Percentiles rank a stretch among this genome's conserved stretches.
Evolutionary conservation across 129 eudicot genomes (phyloP).

Genomic region (Flaveria ramosissima): DNA sequence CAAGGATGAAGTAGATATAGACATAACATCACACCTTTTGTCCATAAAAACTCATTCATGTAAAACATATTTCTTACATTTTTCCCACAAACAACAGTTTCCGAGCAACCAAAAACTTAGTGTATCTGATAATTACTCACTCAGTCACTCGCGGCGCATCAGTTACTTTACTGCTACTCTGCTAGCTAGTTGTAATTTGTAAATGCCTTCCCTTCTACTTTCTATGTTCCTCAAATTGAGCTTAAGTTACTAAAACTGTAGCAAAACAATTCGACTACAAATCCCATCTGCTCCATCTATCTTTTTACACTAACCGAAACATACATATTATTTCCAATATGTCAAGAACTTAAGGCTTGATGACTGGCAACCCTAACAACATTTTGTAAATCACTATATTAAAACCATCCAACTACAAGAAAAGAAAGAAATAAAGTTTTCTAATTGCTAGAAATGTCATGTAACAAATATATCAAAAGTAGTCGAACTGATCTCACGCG

Average conservation of each 20-base stretch:
- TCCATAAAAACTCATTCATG: not conserved
- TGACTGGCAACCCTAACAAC: constrained; percentile 12
- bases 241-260: constrained; percentile 6
- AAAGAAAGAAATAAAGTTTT: not conserved
- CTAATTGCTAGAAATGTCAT: not conserved
- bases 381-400: constrained; percentile 10
- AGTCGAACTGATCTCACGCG: constrained; percentile 15
- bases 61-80: not conserved
- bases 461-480: not conserved
- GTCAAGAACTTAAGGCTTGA: not conserved
- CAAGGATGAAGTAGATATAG: not conserved
- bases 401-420: constrained; percentile 5
- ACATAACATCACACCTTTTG: not conserved
- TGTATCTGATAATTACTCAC: not conserved
- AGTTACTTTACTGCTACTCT: not conserved
- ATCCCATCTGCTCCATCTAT: not conserved
- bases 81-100: not conserved
- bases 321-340: constrained; percentile 1
- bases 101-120: not conserved
- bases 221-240: not conserved
- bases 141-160: not conserved
- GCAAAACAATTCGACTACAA: not conserved
- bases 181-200: not conserved
- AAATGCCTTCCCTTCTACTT: not conserved
- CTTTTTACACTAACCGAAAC: not conserved